Base-by-base conservation (phyloP, 106 monocot genomes). In the Xerophyta viscosa region DNA sequence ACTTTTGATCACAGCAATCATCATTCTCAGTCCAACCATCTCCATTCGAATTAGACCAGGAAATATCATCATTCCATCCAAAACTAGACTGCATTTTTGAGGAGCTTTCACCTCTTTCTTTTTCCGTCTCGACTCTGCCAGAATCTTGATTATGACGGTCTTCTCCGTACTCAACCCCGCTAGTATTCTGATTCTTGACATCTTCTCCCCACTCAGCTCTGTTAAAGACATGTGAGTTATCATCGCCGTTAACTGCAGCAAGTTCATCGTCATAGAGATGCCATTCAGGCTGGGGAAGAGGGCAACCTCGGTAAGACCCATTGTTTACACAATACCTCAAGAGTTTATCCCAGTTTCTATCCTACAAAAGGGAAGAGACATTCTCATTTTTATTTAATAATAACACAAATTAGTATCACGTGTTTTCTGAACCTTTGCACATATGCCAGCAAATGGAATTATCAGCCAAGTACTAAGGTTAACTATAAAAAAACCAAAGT, bases 321-420 rank as follows among this genome's bases (percentile, higher is more conserved):
- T 85, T 68, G 31, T 79, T 72, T 8, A 48, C 68, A 66, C 79
- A 85, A 46, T 80, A 46, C 43, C 72, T 65, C 25, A 85, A 41
- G 15, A 85, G 75, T 53, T 56, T 80, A 54, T 80, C 76, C 84
- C 84, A 85, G 68, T 85, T 14, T 33, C 55, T 61, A 58, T 85
- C 84, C 84, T 85, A 56, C 22, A 62, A 44, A 44, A 44, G 43
- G 4, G 15, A 44, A 44, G n/a, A 36, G 33, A 36, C 5, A 6
- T 36, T 5, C 33, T 6, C n/a, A n/a, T n/a, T n/a, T n/a, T n/a
- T n/a, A n/a, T n/a, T n/a, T n/a, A n/a, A n/a, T n/a, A n/a, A n/a
- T n/a, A n/a, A n/a, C n/a, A n/a, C n/a, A n/a, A n/a, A n/a, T n/a
- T n/a, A n/a, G n/a, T n/a, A n/a, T n/a, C n/a, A n/a, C n/a, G n/a